phyloP scores from a whole-genome alignment of 2,329 filamentous ascomycete species.

The Cadophora gregata region DNA sequence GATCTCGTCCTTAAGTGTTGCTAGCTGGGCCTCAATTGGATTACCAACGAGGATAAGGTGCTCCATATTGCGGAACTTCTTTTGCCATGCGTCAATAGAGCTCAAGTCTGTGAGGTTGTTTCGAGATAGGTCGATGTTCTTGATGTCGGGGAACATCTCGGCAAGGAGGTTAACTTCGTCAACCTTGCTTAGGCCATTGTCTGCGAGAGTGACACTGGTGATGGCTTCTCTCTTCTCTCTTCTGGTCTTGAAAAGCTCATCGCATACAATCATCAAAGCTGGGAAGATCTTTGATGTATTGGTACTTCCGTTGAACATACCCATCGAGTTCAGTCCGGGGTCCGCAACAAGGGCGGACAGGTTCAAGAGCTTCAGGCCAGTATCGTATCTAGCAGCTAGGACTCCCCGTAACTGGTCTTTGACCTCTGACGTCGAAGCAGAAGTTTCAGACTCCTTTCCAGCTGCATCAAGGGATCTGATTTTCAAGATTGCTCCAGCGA shows the following conservation, averaged over 20 bases:
- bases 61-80: slow-evolving; percentile 78
- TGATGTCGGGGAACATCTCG: slow-evolving; percentile 80
- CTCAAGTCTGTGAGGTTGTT: slow-evolving; percentile 77
- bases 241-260: slow-evolving; percentile 74
- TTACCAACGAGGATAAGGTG: slow-evolving; percentile 82
- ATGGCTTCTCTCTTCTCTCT: slow-evolving; percentile 80
- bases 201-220: slow-evolving; percentile 79
- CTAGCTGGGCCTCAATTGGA: slow-evolving; percentile 67
- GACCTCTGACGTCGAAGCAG: slow-evolving; percentile 59
- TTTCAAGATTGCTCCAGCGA: slow-evolving; percentile 67
- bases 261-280: slow-evolving; percentile 86
- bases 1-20: slow-evolving; percentile 73
- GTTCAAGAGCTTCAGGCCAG: slow-evolving; percentile 76
- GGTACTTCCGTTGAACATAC: slow-evolving; percentile 71
- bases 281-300: slow-evolving; percentile 79
- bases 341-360: slow-evolving; percentile 81
- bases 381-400: slow-evolving; percentile 76
- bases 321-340: slow-evolving; percentile 71
- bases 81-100: slow-evolving; percentile 76
- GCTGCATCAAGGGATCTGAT: slow-evolving; percentile 53
- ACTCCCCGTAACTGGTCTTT: slow-evolving; percentile 73
- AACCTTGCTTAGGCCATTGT: slow-evolving; percentile 79
- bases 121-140: slow-evolving; percentile 86
- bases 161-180: slow-evolving; percentile 75
- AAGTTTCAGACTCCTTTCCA: slow-evolving; percentile 36